A percentile compares a stretch with the other conserved stretches of the same genome.
These are phyloP conservation scores for Cutaneotrichosporon arboriforme DNA, from an alignment of 1,284 basidiomycete genomes.

Conservation along the genomic window DNA sequence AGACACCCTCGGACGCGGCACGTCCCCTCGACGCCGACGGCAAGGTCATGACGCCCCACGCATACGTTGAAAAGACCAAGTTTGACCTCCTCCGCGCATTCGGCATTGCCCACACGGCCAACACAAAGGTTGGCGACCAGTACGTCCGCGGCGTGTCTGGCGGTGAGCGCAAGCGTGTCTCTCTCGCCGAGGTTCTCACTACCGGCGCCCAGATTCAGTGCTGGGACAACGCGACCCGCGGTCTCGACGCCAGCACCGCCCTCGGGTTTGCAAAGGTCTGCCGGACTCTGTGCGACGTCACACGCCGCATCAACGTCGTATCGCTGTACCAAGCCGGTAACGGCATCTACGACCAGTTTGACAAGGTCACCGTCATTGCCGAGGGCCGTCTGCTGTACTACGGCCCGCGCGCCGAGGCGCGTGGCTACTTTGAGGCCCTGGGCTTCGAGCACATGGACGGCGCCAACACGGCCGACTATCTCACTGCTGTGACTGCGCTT, in stretches of 20 bases:
- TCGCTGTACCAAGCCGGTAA: conserved; percentile 68
- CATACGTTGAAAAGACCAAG: conserved; percentile 9
- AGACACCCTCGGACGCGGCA: conserved; percentile 27
- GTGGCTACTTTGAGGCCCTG: conserved; percentile 68
- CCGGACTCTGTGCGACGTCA: conserved; percentile 69
- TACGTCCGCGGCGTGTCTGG: conserved; percentile 70
- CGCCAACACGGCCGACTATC: conserved; percentile 56
- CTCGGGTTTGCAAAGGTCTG: conserved; percentile 69
- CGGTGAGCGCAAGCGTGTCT: conserved; percentile 63
- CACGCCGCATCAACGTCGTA: conserved; percentile 70
- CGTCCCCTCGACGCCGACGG: conserved; percentile 25
- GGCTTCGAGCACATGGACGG: conserved; percentile 58
- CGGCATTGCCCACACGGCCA: conserved; percentile 63
- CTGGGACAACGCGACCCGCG: conserved; percentile 57
- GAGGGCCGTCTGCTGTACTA: conserved; percentile 76
- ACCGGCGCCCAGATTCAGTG: conserved; percentile 57
- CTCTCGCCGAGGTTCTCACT: conserved; percentile 64
- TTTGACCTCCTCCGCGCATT: conserved; percentile 58
- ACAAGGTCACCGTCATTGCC: conserved; percentile 59
- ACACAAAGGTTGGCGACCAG: conserved; percentile 56
- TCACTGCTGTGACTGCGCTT: conserved; percentile 56
- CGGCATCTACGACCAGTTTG: conserved; percentile 54
- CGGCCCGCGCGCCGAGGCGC: conserved; percentile 65
- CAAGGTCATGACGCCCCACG: conserved; percentile 32
- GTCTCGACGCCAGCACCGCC: conserved; percentile 80